A percentile compares a stretch with the other conserved stretches of the same genome.
Evolutionary conservation across 73 alveolate genomes (phyloP).

Genomic region (Blepharisma japonicum): DNA sequence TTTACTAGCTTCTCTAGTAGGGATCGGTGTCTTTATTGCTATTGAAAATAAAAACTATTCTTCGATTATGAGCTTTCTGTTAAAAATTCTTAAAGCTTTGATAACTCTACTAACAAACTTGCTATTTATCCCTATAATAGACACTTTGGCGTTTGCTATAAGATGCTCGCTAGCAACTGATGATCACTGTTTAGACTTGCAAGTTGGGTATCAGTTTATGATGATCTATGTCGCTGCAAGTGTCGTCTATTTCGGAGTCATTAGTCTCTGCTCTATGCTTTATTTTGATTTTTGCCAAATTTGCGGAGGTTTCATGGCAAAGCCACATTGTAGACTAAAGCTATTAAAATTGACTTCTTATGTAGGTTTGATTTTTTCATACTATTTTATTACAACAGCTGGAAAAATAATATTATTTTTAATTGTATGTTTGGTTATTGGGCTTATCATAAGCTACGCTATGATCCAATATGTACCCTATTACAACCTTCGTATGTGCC

Average conservation of each 20-base stretch:
- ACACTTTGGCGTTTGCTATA: not conserved
- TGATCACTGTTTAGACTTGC: not conserved
- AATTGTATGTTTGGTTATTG: not conserved
- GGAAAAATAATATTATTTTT: not conserved
- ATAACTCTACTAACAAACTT: not conserved
- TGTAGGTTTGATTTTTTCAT: not conserved
- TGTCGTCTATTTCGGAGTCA: not conserved
- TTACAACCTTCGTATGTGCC: not conserved
- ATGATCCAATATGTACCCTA: not conserved
- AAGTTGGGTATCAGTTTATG: conserved; percentile 6
- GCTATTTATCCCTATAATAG: not conserved
- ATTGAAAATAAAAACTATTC: not conserved
- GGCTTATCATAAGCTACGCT: not conserved
- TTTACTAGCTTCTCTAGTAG: not conserved
- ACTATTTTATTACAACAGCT: not conserved
- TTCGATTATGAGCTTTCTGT: not conserved
- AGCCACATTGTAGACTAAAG: not conserved
- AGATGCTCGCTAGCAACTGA: not conserved
- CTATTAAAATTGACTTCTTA: not conserved
- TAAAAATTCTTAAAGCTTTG: not conserved
- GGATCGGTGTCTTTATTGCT: not conserved
- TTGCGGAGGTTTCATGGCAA: conserved; percentile 4
- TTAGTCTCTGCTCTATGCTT: not conserved
- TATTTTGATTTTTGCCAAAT: not conserved
- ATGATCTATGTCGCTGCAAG: not conserved